Evolutionary conservation across 2,329 filamentous ascomycete species (phyloP), one percentile per base, ranked within the genome.

Genomic region (Epichloe gansuensis): DNA sequence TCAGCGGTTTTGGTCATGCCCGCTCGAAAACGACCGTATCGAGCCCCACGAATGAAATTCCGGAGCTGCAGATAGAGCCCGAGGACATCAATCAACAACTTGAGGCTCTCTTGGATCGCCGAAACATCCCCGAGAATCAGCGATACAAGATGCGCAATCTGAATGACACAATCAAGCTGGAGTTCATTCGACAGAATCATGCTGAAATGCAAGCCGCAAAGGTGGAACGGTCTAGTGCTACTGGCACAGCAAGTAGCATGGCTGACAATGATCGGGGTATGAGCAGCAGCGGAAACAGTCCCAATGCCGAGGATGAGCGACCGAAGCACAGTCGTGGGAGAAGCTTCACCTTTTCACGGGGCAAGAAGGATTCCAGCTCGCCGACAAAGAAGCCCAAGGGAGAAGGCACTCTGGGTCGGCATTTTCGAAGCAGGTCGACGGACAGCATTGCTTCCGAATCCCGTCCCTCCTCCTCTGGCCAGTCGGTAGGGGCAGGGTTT

Each of bases 81-180:
- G 71, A 74, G 59, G 72, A 81, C 55, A 75, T 82, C 41, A 72
- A 78, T 55, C 69, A 67, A 53, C 77, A 81, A 56, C 73, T 81
- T 47, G 79, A 84, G 60, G 79, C 76, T 3, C 75, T 81, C 67
- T 66, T 95, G 67, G 89, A 95, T 64, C 82, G 90, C 17, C 80
- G 91, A 57, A 95, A 97, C 61, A 95, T 97, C 51, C 90, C 91
- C 3, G 87, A 94, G 62, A 87, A 95, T 57, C 89, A 95, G 74
- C 79, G 91, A 51, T 89, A 91, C 67, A 94, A 94, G 71, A 96
- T 98, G 89, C 81, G 91, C 45, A 90, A 84, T 52, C 73, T 98
- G 54, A 89, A 87, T 56, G 78, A 88, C 57, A 85, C 87, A 38
- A 90, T 97, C 72, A 98, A 98, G 70, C 87, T 89, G 64, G 90